phyloP scores from a whole-genome alignment of 1,284 basidiomycete genomes.

The Austroboletus niveus region DNA sequence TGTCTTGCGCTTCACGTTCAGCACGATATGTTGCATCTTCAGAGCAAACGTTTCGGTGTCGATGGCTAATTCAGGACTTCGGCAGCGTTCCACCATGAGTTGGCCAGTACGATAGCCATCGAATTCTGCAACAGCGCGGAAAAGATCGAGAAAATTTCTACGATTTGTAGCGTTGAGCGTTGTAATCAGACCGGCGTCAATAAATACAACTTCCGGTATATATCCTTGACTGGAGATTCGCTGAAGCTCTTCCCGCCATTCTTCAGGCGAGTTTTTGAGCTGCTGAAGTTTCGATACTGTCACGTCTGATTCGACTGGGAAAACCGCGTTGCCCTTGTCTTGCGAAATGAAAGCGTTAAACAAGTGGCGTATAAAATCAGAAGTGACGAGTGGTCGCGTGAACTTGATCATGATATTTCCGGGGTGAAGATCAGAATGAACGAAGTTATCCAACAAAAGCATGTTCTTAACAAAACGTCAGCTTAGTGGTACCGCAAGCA shows the following conservation, averaged over 20 bases:
- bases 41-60: constrained; percentile 95
- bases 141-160: constrained; percentile 94
- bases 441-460: constrained; percentile 97
- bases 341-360: constrained; percentile 41
- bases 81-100: constrained; percentile 95
- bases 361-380: constrained; percentile 56
- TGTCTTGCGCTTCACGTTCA: constrained; percentile 93
- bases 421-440: constrained; percentile 92
- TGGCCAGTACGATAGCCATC: constrained; percentile 94
- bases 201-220: constrained; percentile 92
- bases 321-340: constrained; percentile 35
- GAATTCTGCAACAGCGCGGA: constrained; percentile 93
- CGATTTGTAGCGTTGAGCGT: constrained; percentile 81
- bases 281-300: constrained; percentile 70
- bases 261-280: constrained; percentile 53
- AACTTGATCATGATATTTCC: constrained; percentile 99
- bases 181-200: constrained; percentile 95
- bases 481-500: constrained; percentile 5
- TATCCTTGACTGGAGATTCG: constrained; percentile 72
- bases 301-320: constrained; percentile 51
- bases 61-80: constrained; percentile 87
- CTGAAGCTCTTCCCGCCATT: constrained; percentile 75
- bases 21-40: constrained; percentile 94
- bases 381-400: constrained; percentile 71
- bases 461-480: constrained; percentile 68